Base-by-base conservation (phyloP, 805 yeast species). In the Gaillardinia entomophila region DNA sequence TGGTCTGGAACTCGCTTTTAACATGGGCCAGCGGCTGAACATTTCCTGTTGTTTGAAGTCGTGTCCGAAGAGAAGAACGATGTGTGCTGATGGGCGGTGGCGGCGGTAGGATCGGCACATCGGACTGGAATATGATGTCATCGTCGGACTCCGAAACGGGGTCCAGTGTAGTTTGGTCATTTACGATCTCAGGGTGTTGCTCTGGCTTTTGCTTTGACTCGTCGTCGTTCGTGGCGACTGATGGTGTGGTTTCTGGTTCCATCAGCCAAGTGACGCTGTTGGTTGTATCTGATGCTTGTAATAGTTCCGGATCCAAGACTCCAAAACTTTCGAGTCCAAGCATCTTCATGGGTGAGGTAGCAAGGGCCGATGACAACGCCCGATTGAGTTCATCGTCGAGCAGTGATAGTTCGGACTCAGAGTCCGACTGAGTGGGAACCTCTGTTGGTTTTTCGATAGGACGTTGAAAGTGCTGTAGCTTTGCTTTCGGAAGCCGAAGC, bases 121-220 rank as follows among this genome's bases (percentile, higher is more conserved):
- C 22, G 6, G 22, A 19, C 22, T 19, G 8, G 10, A 19, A 19
- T 6, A 19, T 6, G 22, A 19, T 19, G 22, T 10, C 22, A 10
- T 19, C 22, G 22, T 19, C 22, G 22, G 22, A 19, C 17, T 48
- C 47, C 6, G 48, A 28, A 14, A 48, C 52, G 26, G 34, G 27
- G n/a, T 48, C 51, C 15, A 49, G 33, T 3, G 42, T 38, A 14
- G 46, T 42, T 12, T 47, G 34, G n/a, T 44, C 48, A 24, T 31
- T 35, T 13, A 38, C 45, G 6, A 28, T 16, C n/a, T 30, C 29
- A 12, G 32, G 33, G 12, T 42, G 39, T 12, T 31, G 32, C 2
- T 34, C 38, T 15, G 31, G 35, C 26, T 24, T 33, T n/a, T n/a
- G n/a, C n/a, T n/a, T n/a, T n/a, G n/a, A n/a, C n/a, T n/a, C n/a